phyloP scores from a whole-genome alignment of 257 asterid genomes.

The Nicotiana tabacum region DNA sequence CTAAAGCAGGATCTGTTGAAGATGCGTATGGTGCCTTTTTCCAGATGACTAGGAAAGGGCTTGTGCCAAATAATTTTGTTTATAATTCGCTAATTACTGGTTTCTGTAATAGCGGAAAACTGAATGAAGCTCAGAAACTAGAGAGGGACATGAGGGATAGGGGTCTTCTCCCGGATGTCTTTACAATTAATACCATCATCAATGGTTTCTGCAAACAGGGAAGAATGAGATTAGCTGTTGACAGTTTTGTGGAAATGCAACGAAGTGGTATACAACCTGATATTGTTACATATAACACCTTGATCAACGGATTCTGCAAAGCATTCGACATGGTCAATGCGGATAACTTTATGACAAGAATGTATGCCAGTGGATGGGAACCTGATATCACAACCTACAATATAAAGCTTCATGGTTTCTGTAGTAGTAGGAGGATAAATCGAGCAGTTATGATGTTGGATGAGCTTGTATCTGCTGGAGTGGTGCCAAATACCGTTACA shows the following conservation, averaged over 20 bases:
- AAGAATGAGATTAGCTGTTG: conserved; percentile 71
- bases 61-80: conserved; percentile 73
- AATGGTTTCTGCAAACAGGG: conserved; percentile 77
- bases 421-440: conserved; percentile 61
- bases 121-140: conserved; percentile 55
- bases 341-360: conserved; percentile 44
- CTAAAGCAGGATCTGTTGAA: conserved; percentile 54
- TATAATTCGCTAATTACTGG: conserved; percentile 84
- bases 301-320: conserved; percentile 78
- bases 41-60: conserved; percentile 55
- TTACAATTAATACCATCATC: conserved; percentile 77
- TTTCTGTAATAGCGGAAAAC: conserved; percentile 52
- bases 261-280: conserved; percentile 61
- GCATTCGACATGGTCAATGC: conserved; percentile 70
- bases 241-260: conserved; percentile 54
- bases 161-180: conserved; percentile 66
- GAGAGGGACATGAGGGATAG: conserved; percentile 71
- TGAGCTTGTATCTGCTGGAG: conserved; percentile 67
- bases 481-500: conserved; percentile 80
- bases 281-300: conserved; percentile 76
- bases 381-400: conserved; percentile 82
- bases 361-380: conserved; percentile 64
- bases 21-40: conserved; percentile 48
- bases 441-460: conserved; percentile 66
- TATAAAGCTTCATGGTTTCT: conserved; percentile 67